Base-by-base conservation (phyloP, 768 basidiomycete genomes). In the Tricholoma saponaceum region DNA sequence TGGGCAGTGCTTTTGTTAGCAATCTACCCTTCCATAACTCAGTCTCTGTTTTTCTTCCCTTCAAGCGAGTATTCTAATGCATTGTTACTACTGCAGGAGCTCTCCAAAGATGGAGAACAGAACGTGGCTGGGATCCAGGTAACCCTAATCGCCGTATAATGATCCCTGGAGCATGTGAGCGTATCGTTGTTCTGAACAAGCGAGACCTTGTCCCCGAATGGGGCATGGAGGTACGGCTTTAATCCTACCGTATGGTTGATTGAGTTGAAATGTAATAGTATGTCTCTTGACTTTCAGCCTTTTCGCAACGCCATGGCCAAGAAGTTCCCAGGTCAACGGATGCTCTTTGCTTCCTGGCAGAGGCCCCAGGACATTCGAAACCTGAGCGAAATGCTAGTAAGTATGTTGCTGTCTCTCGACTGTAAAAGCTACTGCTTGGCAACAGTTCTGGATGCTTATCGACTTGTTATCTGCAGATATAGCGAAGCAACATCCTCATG, bases 161-260 rank as follows among this genome's bases (percentile, higher is more conserved):
- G 47, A 71, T 74, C 57, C 65, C 72, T 53, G 68, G 71, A 58
- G 73, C 84, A 52, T 91, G 91, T 66, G 90, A 95, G 72, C 88
- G 90, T 56, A 81, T 98, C 32, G 84, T 99, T 44, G 90, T 98
- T 10, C 80, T 98, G 60, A 96, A 92, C 66, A 98, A 98, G 75
- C 82, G 89, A 41, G 97, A 98, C 74, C 77, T 98, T 53, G 94
- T 95, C 8, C 85, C 95, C 41, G 78, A 83, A 64, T 90, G 90
- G 85, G 95, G 94, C 33, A 81, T 95, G 64, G 83, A 91, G 81
- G 96, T 95, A 65, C 62, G 80, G 66, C 10, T 59, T 57, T 26
- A 58, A 28, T 22, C 47, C 53, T 62, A 41, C 52, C 1, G 8
- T 32, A 32, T 5, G 51, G 16, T 16, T 22, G 54, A 51, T 52